Base-by-base conservation (phyloP, 2,329 filamentous ascomycete genomes). In the Aspergillus amoenus region DNA sequence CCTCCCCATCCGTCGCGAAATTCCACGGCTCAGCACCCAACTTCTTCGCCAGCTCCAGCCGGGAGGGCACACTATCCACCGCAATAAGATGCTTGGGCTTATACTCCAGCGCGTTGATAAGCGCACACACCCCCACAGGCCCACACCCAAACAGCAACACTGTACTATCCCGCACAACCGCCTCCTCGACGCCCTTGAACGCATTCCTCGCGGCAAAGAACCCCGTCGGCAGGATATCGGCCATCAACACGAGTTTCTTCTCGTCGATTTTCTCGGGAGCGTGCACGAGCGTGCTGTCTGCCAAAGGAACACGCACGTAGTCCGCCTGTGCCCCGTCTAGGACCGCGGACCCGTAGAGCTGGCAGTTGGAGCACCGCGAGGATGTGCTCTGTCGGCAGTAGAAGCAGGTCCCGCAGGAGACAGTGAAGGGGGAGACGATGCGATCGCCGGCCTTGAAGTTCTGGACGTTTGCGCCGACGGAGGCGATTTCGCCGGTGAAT, bases 1-100 rank as follows among this genome's bases (percentile, higher is more conserved):
- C 84, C 30, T 86, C 83, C 45, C 80, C 81, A 57, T 89, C 83
- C 4, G 79, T 84, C 64, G 82, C 75, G 71, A 93, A 93, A 71
- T 95, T 92, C 73, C 91, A 85, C 1, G 90, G 84, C 71, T 93
- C 90, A 0, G 90, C 92, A 0, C 92, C 92, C 1, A 96, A 76
- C 6, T 78, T 80, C 69, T 79, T 81, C 12, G 92, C 92, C 42
- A 89, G 79, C 43, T 88, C 84, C 45, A 96, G 78, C 42, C 93
- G 83, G 56, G 84, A 85, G 2, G 87, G 83, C 1, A 95, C 85
- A 24, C 87, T 86, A 72, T 96, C 91, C 47, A 95, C 83, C 7
- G 90, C 90, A 59, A 94, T 87, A 1, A 95, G 75, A 64, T 88
- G 80, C 69, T 85, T 88, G 0, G 91, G 90, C 56, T 84, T 82